Conservation (phyloP, 2,329 filamentous ascomycete species). For the Pseudohalonectria lignicola region DNA sequence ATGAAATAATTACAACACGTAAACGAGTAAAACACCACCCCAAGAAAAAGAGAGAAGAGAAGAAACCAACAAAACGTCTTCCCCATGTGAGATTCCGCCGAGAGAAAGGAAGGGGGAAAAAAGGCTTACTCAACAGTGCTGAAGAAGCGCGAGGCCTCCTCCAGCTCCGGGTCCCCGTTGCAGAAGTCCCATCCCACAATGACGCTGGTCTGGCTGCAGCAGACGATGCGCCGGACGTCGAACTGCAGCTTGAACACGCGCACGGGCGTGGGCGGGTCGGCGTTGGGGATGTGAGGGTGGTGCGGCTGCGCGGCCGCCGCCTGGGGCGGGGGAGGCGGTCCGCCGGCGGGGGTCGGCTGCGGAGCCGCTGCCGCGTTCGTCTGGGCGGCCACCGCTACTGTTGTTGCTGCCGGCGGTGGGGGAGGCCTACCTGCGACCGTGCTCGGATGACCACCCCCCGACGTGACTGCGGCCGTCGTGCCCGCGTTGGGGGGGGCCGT, state of each 20-base stretch:
- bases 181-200: constrained; percentile 99
- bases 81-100: too few relatives aligned
- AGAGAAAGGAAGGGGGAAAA: neutral
- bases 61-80: too few relatives aligned
- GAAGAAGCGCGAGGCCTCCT: constrained; percentile 71
- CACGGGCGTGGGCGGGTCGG: constrained; percentile 33
- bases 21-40: too few relatives aligned
- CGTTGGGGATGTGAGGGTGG: constrained; percentile 36
- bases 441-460: neutral
- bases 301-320: constrained; percentile 12
- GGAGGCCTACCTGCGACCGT: constrained; percentile 1
- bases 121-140: constrained; percentile 40
- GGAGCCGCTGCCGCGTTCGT: neutral
- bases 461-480: neutral
- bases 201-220: constrained; percentile 80
- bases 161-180: constrained; percentile 69
- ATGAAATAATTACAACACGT: too few relatives aligned
- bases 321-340: neutral
- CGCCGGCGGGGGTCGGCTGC: constrained; percentile 2
- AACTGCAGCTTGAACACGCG: constrained; percentile 96
- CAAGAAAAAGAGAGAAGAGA: too few relatives aligned
- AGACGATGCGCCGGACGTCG: constrained; percentile 84
- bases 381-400: neutral
- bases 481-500: neutral
- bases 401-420: neutral